A percentile compares a stretch with the other conserved stretches of the same genome.
Conservation (phyloP, 2,329 filamentous ascomycete genomes). For the Hymenoscyphus infarciens region DNA sequence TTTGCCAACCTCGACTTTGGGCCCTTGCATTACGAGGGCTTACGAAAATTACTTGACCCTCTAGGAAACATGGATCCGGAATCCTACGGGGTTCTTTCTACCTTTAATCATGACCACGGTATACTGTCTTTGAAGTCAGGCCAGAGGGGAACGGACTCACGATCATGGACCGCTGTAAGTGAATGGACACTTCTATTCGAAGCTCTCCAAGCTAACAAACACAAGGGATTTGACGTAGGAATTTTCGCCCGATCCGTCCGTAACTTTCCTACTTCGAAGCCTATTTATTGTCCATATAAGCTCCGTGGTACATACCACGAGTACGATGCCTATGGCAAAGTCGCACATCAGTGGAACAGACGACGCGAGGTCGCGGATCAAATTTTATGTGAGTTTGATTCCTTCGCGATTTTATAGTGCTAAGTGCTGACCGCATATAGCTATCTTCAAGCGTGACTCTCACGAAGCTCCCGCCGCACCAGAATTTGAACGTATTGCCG, state of each 20-base stretch:
- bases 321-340: neutral
- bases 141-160: conserved; percentile 4
- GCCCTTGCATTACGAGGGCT: neutral
- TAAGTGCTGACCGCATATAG: conserved; percentile 10
- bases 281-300: conserved; percentile 12
- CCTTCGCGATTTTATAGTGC: neutral
- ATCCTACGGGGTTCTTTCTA: neutral
- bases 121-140: conserved; percentile 2
- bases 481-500: conserved; percentile 13
- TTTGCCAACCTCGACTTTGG: neutral
- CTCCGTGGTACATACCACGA: conserved; percentile 10
- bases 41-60: neutral
- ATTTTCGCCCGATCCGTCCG: conserved; percentile 17
- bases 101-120: neutral
- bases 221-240: conserved; percentile 16
- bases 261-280: neutral
- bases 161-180: conserved; percentile 7
- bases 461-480: neutral
- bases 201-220: conserved; percentile 5
- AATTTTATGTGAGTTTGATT: conserved; percentile 7
- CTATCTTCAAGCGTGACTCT: neutral
- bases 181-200: neutral
- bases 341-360: neutral
- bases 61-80: neutral
- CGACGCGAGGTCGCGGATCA: neutral